Evolutionary conservation across 2,329 filamentous ascomycete species (phyloP), one percentile per base, ranked within the genome.

Genomic region (Hypoxylon sp.): DNA sequence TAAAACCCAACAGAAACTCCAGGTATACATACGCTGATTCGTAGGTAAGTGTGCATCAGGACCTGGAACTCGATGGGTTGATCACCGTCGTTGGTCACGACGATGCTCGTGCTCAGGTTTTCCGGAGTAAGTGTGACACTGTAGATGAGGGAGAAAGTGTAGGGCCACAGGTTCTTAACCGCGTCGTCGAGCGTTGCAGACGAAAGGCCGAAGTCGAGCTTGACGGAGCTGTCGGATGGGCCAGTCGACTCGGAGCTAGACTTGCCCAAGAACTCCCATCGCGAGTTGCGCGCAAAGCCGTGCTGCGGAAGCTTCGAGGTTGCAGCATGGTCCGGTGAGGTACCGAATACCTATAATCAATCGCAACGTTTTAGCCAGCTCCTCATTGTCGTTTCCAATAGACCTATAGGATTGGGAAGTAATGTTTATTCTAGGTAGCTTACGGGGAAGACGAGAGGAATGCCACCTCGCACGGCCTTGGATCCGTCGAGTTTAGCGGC

Each of bases 261-360:
- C 82, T 95, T 97, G 77, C 94, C 94, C 57, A 99, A 86, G 79
- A 96, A 97, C 80, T 98, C 94, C 96, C 96, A 99, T 70, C 88
- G 88, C 50, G 91, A 92, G 77, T 88, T 94, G 74, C 96, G 93
- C 42, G 95, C 96, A 81, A 99, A 97, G 73, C 96, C 96, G 83
- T 98, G 96, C 82, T 98, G 94, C 3, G 94, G 91, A 26, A 99
- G 91, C 72, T 88, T 84, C 57, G 89, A 88, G 29, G 94, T 96
- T n/a, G 92, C 86, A 72, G 91, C 89, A 80, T 94, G 90, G 73
- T 90, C 86, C 58, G 92, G 90, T 11, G 92, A 89, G 44, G 91
- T 92, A 31, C 96, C 96, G 78, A 99, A 99, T 78, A 94, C 90
- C 94, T 94, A 55, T 5, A 1, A 44, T 47, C 13, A 11, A 44